These are phyloP conservation scores for Phialophora tarda DNA, from an alignment of 2,329 filamentous ascomycete species.

Conservation along the genomic window DNA sequence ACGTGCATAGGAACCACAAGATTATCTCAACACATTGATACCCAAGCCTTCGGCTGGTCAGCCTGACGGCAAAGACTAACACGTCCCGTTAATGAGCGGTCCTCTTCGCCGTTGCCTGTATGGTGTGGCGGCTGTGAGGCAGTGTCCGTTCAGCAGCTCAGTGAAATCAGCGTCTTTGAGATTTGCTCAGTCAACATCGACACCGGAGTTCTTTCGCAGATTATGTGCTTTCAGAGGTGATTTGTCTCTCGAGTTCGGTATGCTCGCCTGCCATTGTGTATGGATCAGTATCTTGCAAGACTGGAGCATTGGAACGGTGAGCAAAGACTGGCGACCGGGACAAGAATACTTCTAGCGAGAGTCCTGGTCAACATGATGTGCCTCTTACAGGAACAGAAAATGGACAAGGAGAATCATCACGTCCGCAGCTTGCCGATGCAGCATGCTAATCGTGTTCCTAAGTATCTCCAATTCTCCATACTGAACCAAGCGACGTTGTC, in stretches of 20 bases:
- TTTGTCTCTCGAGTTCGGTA: slow-evolving; percentile 13
- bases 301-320: slow-evolving; percentile 5
- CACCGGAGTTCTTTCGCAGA: slow-evolving; percentile 17
- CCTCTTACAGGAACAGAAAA: slow-evolving; percentile 15
- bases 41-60: slow-evolving; percentile 18
- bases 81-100: neutral
- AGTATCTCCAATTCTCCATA: neutral
- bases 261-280: slow-evolving; percentile 19
- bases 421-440: neutral
- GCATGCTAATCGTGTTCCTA: neutral
- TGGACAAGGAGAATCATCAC: slow-evolving; percentile 9
- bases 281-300: slow-evolving; percentile 12
- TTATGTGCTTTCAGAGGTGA: slow-evolving; percentile 19
- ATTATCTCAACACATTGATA: slow-evolving; percentile 28
- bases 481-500: neutral
- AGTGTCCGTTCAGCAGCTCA: neutral
- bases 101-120: neutral
- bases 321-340: slow-evolving; percentile 11
- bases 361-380: slow-evolving; percentile 14
- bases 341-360: slow-evolving; percentile 9
- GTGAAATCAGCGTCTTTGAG: slow-evolving; percentile 13
- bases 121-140: neutral
- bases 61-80: neutral
- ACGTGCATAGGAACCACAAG: slow-evolving; percentile 55
- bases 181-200: slow-evolving; percentile 20